Percentiles rank a stretch among this genome's conserved stretches.
Evolutionary conservation across 495 filamentous ascomycete species (phyloP).

Genomic region (Lophium mytilinum): DNA sequence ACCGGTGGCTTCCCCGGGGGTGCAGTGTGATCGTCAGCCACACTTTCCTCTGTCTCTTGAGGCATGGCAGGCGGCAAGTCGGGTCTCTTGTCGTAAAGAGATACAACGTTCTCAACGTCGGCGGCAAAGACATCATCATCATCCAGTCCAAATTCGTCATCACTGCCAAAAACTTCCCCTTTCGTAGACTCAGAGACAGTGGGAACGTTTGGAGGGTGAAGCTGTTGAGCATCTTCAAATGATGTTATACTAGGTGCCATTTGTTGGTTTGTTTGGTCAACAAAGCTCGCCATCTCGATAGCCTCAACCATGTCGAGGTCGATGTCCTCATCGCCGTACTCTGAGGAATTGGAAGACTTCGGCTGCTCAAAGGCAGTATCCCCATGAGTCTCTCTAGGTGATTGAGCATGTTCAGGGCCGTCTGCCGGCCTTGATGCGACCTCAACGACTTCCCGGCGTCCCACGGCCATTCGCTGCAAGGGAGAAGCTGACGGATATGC

Average conservation of each 20-base stretch:
- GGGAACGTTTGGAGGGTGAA: not conserved
- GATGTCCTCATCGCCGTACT: slow-evolving; percentile 47
- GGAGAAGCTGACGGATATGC: slow-evolving; percentile 41
- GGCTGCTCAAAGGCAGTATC: not conserved
- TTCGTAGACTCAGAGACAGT: not conserved
- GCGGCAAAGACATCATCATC: slow-evolving; percentile 39
- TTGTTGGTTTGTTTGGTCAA: not conserved
- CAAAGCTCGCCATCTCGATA: slow-evolving; percentile 7
- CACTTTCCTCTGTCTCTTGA: not conserved
- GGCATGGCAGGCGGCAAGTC: not conserved
- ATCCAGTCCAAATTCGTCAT: slow-evolving; percentile 31
- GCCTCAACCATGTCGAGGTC: slow-evolving; percentile 25
- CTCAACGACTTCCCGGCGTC: not conserved
- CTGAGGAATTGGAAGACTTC: slow-evolving; percentile 17
- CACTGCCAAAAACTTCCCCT: slow-evolving; percentile 42
- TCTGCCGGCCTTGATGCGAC: not conserved
- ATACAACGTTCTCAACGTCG: slow-evolving; percentile 49
- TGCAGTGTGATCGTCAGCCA: not conserved
- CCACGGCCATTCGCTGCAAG: slow-evolving; percentile 31
- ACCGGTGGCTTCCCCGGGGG: not conserved
- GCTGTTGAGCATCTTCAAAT: not conserved
- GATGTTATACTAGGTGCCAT: not conserved
- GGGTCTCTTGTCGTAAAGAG: slow-evolving; percentile 43
- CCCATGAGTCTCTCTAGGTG: not conserved
- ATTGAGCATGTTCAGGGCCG: not conserved